Conservation (phyloP, 305 asterid species). For the Fraxinus angustifolia region DNA sequence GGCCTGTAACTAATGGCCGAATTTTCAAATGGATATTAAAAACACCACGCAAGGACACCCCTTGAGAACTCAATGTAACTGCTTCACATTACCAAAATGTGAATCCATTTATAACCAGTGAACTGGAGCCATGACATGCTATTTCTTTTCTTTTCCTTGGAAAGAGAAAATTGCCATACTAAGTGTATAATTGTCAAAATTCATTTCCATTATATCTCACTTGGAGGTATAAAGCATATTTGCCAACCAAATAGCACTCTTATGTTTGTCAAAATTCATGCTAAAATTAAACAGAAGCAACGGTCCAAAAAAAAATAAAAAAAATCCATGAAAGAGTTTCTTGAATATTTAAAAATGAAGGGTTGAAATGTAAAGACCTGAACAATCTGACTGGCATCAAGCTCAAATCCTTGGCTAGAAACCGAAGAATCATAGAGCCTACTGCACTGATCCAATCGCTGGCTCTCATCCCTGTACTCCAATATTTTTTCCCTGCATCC, state of each 20-base stretch:
- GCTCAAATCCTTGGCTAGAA: constrained; percentile 77
- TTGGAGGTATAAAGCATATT: constrained; percentile 7
- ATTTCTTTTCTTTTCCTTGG: background rate
- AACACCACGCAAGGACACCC: background rate
- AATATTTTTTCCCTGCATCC: constrained; percentile 71
- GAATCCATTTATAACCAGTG: background rate
- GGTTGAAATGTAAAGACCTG: constrained; percentile 47
- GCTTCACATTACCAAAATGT: background rate
- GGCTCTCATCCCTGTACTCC: constrained; percentile 88
- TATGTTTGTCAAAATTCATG: background rate
- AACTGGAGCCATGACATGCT: background rate
- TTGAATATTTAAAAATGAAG: background rate
- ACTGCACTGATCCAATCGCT: constrained; percentile 75
- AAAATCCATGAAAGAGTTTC: background rate
- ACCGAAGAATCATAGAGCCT: constrained; percentile 83
- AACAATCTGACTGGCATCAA: constrained; percentile 72
- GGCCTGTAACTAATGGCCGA: background rate
- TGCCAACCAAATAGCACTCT: background rate
- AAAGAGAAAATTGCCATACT: background rate
- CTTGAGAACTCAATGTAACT: background rate
- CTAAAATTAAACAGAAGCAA: background rate
- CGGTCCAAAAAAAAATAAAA: background rate
- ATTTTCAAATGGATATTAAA: background rate
- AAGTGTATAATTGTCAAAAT: background rate
- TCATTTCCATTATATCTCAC: background rate